Base-by-base conservation (phyloP, 2,329 filamentous ascomycete species). In the Cladophialophora psammophila region DNA sequence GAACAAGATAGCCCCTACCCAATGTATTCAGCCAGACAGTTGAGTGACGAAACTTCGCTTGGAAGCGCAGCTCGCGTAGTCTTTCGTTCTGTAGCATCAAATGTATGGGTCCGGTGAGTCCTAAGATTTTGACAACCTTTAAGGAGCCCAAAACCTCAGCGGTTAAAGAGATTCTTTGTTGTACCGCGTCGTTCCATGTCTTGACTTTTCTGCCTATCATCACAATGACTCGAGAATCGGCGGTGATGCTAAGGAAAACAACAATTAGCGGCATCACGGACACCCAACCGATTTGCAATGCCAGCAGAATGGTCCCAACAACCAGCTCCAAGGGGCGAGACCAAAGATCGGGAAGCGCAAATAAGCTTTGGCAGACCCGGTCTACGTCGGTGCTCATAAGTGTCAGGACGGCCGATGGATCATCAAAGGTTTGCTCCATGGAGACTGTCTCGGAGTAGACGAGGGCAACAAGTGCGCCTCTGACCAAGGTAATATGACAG, bases 121-220 rank as follows among this genome's bases (percentile, higher is more conserved):
- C 81, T 0, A 79, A 76, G 10, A 81, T 75, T 60, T 81, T 82
- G 59, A 82, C 72, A 32, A 75, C 76, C 58, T 79, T 81, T 72
- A 83, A 81, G 31, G 76, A 78, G 0, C 76, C 77, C 0, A 83
- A 69, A 5, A 80, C 75, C 20, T 75, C 74, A 10, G 78, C 74
- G 0, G 80, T 83, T 40, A 78, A 75, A 20, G 76, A 78, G 26
- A 84, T 77, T 2, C 81, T 77, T 36, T 77, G 76, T 69, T 83
- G 75, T 2, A 80, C 80, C 13, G 79, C 78, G 20, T 76, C 73
- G 48, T 82, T 77, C 81, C 82, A 83, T 6, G 65, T 63, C 32
- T 75, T 76, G 45, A 81, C 79, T 9, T 69, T 53, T 10, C 34
- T 15, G 15, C 55, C 35, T 3, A 66, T 58, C n/a, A n/a, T 40